These are phyloP conservation scores for Coelastrella sp. DNA, from an alignment of 139 green algal species.

Conservation along the genomic window DNA sequence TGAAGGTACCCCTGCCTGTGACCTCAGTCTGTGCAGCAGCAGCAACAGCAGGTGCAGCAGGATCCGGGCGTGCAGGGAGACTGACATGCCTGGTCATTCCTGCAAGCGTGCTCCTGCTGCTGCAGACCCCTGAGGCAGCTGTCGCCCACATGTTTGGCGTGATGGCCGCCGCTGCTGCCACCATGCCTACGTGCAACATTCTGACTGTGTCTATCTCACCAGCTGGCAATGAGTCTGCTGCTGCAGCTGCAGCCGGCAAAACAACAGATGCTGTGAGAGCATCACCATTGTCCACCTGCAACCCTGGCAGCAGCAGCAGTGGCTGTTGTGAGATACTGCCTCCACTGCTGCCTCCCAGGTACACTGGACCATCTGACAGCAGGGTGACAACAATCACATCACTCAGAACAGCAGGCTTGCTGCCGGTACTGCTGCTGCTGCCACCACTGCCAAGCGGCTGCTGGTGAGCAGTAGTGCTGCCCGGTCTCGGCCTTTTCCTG, in stretches of 20 bases:
- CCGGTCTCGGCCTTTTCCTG: neutral
- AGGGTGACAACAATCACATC: neutral
- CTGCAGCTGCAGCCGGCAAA: neutral
- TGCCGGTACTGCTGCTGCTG: constrained; percentile 1
- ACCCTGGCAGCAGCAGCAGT: neutral
- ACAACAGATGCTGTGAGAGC: neutral
- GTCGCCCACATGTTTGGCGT: neutral
- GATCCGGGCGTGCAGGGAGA: too few relatives aligned
- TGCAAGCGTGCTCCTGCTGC: neutral
- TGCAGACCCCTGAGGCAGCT: neutral
- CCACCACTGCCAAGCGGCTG: neutral
- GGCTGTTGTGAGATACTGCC: neutral
- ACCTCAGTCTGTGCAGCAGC: neutral
- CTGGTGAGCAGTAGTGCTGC: neutral
- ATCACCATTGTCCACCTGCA: neutral
- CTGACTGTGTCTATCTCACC: neutral
- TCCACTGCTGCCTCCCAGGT: neutral
- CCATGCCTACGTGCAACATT: neutral
- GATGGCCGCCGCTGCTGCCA: neutral
- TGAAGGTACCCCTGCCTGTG: neutral
- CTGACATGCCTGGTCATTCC: too few relatives aligned
- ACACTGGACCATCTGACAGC: neutral
- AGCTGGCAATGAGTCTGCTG: neutral
- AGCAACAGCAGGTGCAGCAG: neutral
- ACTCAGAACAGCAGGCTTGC: neutral